phyloP scores from a whole-genome alignment of 768 basidiomycete species.

The Hypholoma sublateritium region DNA sequence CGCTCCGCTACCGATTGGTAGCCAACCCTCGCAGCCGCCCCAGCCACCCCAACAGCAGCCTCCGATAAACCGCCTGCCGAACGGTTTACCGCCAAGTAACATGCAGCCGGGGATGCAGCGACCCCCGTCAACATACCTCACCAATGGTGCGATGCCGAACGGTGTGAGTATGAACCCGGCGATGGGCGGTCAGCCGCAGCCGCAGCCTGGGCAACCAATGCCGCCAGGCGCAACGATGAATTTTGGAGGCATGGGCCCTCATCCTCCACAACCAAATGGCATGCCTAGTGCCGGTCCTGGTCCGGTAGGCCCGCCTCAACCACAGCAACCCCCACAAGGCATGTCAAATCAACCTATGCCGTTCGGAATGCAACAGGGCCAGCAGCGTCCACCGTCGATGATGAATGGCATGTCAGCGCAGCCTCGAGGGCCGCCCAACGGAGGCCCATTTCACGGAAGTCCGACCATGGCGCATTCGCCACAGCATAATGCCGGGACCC shows the following conservation, averaged over 20 bases:
- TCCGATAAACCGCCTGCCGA: slow-evolving; percentile 15
- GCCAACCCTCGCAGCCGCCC: slow-evolving; percentile 17
- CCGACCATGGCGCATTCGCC: slow-evolving; percentile 66
- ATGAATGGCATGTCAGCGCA: slow-evolving; percentile 18
- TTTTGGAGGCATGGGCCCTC: slow-evolving; percentile 30
- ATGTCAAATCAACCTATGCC: slow-evolving; percentile 13
- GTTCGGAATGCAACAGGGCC: slow-evolving; percentile 15
- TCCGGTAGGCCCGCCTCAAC: slow-evolving; percentile 19
- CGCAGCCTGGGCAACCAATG: slow-evolving; percentile 13
- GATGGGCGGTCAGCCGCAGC: slow-evolving; percentile 23
- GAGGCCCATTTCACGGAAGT: slow-evolving; percentile 54
- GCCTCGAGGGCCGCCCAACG: slow-evolving; percentile 1
- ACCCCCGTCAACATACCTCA: slow-evolving; percentile 15
- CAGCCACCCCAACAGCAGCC: slow-evolving; percentile 13
- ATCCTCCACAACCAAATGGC: slow-evolving; percentile 40
- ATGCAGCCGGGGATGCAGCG: slow-evolving; percentile 13
- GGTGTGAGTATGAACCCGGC: slow-evolving; percentile 19
- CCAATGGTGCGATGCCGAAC: slow-evolving; percentile 27
- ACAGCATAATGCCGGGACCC: slow-evolving; percentile 36
- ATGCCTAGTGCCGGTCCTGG: slow-evolving; percentile 34
- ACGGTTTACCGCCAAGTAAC: slow-evolving; percentile 11
- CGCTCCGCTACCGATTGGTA: neutral
- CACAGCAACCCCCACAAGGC: slow-evolving; percentile 18
- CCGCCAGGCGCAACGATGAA: slow-evolving; percentile 22
- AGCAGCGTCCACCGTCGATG: slow-evolving; percentile 7